Evolutionary conservation across 2,329 filamentous ascomycete genomes (phyloP), one percentile per base, ranked within the genome.

Genomic region (Dactylellina parvicollis): DNA sequence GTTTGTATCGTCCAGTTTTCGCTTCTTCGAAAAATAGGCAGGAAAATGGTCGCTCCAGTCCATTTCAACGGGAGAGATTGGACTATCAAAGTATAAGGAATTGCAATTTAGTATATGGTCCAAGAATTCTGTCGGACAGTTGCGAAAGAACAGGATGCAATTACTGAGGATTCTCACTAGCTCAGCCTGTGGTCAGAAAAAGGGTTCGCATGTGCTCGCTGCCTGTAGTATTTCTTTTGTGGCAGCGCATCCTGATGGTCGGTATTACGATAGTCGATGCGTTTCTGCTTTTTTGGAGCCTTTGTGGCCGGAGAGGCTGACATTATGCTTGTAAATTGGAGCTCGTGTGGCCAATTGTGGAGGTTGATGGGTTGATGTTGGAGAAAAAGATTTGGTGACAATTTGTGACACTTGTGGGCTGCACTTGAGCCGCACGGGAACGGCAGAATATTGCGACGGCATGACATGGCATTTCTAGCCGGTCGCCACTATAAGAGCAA

Each of bases 151-250:
- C 49, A n/a, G 47, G 60, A 56, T 66, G 49, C 61, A 49, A 56
- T n/a, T 66, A 66, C 38, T 54, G 26, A 61, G 38, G 60, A 46
- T 55, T 83, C 87, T 78, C 86, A 96, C 95, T 99, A 99, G 78
- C 86, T 85, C 80, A 99, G 84, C 67, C 87, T 84, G 83, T 99
- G 95, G 79, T 99, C 95, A 1, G 94, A 97, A 82, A 99, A 99
- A 4, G 94, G 93, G 83, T 99, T 99, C 75, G 95, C 95, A 83
- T 99, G 95, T 36, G 95, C 95, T 81, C 95, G 87, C 82, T 99
- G 95, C 64, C 95, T 88, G 81, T 96, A 99, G 83, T 95, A 96
- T 83, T 91, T 94, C 85, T 99, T 99, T 82, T 92, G 90, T 8
- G 95, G 95, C 78, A 97, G 82, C n/a, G 40, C 69, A 54, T 73